A percentile compares a stretch with the other conserved stretches of the same genome.
Evolutionary conservation across 805 yeast genomes (phyloP).

Genomic region (Candida xyloterini): DNA sequence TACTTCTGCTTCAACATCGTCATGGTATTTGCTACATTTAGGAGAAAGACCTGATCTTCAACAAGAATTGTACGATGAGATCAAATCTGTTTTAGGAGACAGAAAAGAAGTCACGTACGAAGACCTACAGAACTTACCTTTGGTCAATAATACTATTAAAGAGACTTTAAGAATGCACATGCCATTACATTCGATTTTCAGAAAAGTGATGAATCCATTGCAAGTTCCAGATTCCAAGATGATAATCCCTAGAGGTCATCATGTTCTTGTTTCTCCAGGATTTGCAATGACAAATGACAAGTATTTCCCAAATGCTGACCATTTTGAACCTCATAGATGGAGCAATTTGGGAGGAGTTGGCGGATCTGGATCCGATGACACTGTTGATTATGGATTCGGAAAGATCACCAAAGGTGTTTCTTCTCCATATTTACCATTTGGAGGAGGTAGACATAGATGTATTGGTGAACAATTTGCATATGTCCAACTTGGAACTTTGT

Average conservation of each 20-base stretch:
- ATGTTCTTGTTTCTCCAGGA: constrained; percentile 92
- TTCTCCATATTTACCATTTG: constrained; percentile 95
- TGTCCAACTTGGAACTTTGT: constrained; percentile 83
- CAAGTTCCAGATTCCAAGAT: constrained; percentile 74
- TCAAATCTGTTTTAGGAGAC: constrained; percentile 57
- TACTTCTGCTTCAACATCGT: constrained; percentile 92
- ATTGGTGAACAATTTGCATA: constrained; percentile 98
- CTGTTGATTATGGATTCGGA: constrained; percentile 95
- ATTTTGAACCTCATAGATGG: constrained; percentile 91
- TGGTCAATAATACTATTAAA: constrained; percentile 78
- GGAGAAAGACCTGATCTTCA: constrained; percentile 86
- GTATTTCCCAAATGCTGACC: constrained; percentile 73
- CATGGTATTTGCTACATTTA: constrained; percentile 90
- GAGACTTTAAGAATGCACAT: constrained; percentile 95
- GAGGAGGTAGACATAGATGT: constrained; percentile 99
- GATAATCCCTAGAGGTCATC: constrained; percentile 86
- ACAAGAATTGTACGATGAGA: constrained; percentile 75
- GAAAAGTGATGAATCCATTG: constrained; percentile 78
- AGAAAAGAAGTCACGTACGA: constrained; percentile 70
- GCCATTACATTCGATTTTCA: constrained; percentile 94
- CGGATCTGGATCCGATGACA: constrained; percentile 38
- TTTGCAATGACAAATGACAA: constrained; percentile 73
- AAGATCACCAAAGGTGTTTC: constrained; percentile 93
- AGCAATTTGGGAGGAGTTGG: constrained; percentile 35
- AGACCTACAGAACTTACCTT: constrained; percentile 73